Evolutionary conservation across 257 asterid species (phyloP), one percentile per base, ranked within the genome.

Genomic region (Rauvolfia tetraphylla): DNA sequence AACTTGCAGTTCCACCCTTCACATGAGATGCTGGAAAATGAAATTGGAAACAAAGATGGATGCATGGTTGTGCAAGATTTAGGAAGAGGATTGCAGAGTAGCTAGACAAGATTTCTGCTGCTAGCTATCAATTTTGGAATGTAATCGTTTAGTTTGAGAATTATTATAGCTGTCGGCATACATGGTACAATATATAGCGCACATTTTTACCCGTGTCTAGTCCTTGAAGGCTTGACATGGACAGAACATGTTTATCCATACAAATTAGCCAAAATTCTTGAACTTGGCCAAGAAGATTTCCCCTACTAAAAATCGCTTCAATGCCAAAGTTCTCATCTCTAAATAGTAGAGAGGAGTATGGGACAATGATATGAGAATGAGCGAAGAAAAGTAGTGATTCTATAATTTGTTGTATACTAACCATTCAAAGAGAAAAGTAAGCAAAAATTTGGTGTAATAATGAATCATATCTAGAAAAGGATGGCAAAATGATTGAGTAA

Each of bases 21-120:
- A 31, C 70, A 53, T 22, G 70, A 22, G 57, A 62, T 79, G 81
- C 29, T 85, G 77, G 70, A 74, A 31, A 78, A 68, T 73, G 85
- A 63, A 38, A 54, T 66, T 0, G 83, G 75, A 36, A 65, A 17
- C 57, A 79, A 78, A n/a, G 74, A 75, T 39, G 80, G 68, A 42
- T 22, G 38, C 41, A 51, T 75, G 36, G 68, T 71, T 71, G 41
- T 74, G 67, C 83, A 71, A 31, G 67, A 80, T 39, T 31, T 33
- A 5, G 25, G 3, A 71, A 80, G 11, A 27, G 66, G 44, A 51
- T 48, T 75, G 36, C n/a, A 23, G 39, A 59, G 15, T 68, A 75
- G 75, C 22, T 63, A 62, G 7, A 5, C 10, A 33, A 18, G 69
- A 31, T 62, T 31, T 2, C 3, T n/a, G n/a, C n/a, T n/a, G n/a